Percentiles rank a stretch among this genome's conserved stretches.
phyloP scores from a whole-genome alignment of 2,329 filamentous ascomycete genomes.

The Hansfordia pulvinata region DNA sequence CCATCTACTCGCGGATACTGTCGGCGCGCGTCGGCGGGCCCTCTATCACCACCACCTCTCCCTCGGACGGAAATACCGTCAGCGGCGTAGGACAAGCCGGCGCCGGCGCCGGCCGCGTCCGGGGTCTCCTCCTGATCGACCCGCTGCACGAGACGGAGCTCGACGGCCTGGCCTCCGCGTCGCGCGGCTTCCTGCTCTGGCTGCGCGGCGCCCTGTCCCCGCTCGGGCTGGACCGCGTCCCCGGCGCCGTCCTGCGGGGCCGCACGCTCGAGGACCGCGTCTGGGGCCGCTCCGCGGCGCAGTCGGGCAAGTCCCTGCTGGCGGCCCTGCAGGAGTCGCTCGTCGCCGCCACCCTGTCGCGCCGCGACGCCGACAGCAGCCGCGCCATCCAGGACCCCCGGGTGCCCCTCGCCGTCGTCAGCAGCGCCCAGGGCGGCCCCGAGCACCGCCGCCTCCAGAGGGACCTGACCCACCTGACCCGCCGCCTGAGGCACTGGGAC shows the following conservation, averaged over 20 bases:
- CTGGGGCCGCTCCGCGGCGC: slow-evolving; percentile 66
- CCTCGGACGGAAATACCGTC: too few species aligned
- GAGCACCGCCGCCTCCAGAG: slow-evolving; percentile 63
- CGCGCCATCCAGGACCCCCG: slow-evolving; percentile 65
- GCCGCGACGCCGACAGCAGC: slow-evolving; percentile 68
- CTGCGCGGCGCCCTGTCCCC: slow-evolving; percentile 74
- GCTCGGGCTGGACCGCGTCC: slow-evolving; percentile 68
- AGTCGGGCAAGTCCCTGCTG: slow-evolving; percentile 74
- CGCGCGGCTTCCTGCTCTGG: slow-evolving; percentile 77
- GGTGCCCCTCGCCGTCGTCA: slow-evolving; percentile 68
- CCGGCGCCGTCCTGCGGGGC: slow-evolving; percentile 70
- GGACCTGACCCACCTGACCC: slow-evolving; percentile 68
- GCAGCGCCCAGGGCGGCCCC: slow-evolving; percentile 67
- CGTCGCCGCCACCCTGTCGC: slow-evolving; percentile 72
- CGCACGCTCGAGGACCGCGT: slow-evolving; percentile 73
- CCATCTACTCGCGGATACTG: slow-evolving; percentile 84
- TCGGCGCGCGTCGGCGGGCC: slow-evolving; percentile 69
- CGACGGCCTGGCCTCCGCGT: slow-evolving; percentile 47
- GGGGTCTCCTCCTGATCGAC: slow-evolving; percentile 75
- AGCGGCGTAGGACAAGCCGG: too few species aligned
- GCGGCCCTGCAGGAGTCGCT: slow-evolving; percentile 87
- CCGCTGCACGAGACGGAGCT: slow-evolving; percentile 82
- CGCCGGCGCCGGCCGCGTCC: slow-evolving; percentile 57
- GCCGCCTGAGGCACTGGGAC: slow-evolving; percentile 72
- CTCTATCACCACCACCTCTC: too few species aligned